phyloP scores from a whole-genome alignment of 306 rosid species.

The Cucurbita maxima region DNA sequence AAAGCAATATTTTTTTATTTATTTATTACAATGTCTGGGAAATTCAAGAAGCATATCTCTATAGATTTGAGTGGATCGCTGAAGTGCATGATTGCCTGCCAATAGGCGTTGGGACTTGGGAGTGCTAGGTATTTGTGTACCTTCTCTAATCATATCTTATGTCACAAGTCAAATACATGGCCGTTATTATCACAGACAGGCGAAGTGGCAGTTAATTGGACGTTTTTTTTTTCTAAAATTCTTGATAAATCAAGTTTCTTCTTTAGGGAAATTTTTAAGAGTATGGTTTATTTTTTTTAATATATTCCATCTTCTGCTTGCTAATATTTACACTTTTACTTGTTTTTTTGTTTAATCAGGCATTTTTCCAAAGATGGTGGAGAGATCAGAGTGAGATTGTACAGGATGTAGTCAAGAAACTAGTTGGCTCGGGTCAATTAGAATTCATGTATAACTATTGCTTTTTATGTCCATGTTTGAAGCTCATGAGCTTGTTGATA shows the following conservation, averaged over 20 bases:
- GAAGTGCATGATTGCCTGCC: neutral
- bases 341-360: slow-evolving; percentile 28
- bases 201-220: neutral
- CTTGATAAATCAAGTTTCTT: neutral
- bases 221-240: neutral
- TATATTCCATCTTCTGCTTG: neutral
- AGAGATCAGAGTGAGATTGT: slow-evolving; percentile 49
- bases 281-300: neutral
- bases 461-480: neutral
- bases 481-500: neutral
- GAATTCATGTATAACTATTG: slow-evolving; percentile 54
- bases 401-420: slow-evolving; percentile 39
- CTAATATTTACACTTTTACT: neutral
- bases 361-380: slow-evolving; percentile 96
- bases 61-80: neutral
- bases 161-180: neutral
- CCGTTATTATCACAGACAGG: neutral
- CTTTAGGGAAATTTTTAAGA: neutral
- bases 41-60: neutral
- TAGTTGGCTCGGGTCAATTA: slow-evolving; percentile 70
- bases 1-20: no score
- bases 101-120: neutral
- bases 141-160: neutral
- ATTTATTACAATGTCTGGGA: neutral
- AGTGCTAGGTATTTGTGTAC: neutral